Evolutionary conservation across 345 rosid species (phyloP), one percentile per base, ranked within the genome.

Genomic region (Abelmoschus esculentus): DNA sequence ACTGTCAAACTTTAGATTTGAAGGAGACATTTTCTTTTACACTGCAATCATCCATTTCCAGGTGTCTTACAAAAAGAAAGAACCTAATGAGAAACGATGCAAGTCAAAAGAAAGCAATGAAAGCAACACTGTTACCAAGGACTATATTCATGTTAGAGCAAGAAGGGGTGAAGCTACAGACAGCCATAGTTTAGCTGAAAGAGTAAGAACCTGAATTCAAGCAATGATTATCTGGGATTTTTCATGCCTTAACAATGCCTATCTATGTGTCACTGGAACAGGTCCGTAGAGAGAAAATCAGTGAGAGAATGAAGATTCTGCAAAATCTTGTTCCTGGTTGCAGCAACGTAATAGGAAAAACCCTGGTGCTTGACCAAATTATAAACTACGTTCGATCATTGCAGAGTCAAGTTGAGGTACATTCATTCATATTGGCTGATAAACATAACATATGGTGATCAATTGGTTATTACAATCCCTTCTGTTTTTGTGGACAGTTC

Each of bases 241-340:
- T 38, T 7, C 11, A 72, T 42, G 14, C 7, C 32, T 67, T 70
- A 55, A 67, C 64, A 57, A 31, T 47, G 58, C 0, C 9, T 59
- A 4, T 63, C 9, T 42, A 8, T 57, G 42, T 34, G 1, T 49
- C 63, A 59, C 6, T 38, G 66, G 9, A 5, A 34, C 22, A 90
- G 98, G 97, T 91, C 66, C 84, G 98, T 59, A 70, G 98, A 70
- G 98, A 91, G 85, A 93, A 93, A 80, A 93, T 93, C 64, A 85
- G 98, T 63, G 98, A 91, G 78, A 73, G 98, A 70, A 93, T 93
- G 98, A 93, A 88, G 77, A 81, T 93, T 76, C 97, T 93, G 55
- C 98, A 91, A 77, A 95, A 93, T 81, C 96, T 93, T 44, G 98
- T 93, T 10, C 98, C 98, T n/a, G 96, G 97, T 5, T 93, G 98